Percentiles rank a stretch among this genome's conserved stretches.
Evolutionary conservation across 2,329 filamentous ascomycete species (phyloP).

Genomic region (Pseudopyricularia javanii): DNA sequence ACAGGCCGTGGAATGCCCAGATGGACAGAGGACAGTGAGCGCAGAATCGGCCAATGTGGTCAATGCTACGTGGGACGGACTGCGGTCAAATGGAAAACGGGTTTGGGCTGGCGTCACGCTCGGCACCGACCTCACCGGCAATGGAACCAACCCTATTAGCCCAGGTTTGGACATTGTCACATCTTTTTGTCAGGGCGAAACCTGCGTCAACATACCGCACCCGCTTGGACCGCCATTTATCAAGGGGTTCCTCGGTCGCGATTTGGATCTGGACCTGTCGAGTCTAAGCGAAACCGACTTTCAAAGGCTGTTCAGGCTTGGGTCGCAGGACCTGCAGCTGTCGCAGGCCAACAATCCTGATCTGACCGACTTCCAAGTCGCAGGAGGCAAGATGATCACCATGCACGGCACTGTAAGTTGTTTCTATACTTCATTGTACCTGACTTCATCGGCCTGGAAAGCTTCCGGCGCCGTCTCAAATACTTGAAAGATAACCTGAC

Average conservation of each 20-base stretch:
- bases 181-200: neutral
- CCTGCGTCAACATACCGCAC: neutral
- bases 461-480: too few species aligned
- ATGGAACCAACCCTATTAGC: conserved; percentile 9
- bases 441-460: conserved; percentile 13
- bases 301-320: neutral
- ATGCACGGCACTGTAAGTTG: conserved; percentile 22
- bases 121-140: conserved; percentile 2
- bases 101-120: conserved; percentile 8
- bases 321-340: neutral
- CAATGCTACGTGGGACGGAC: conserved; percentile 10
- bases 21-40: neutral
- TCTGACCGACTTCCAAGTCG: conserved; percentile 26
- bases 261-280: neutral
- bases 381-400: conserved; percentile 34
- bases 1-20: neutral
- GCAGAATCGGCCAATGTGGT: conserved; percentile 4
- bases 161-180: neutral
- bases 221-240: neutral
- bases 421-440: conserved; percentile 24
- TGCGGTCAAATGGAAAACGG: conserved; percentile 2
- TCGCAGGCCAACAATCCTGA: conserved; percentile 20
- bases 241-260: neutral
- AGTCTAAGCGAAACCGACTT: neutral
- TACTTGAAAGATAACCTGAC: neutral